Percentiles rank a stretch among this genome's conserved stretches.
Conservation (phyloP, 257 asterid genomes). For the Lycium barbarum region DNA sequence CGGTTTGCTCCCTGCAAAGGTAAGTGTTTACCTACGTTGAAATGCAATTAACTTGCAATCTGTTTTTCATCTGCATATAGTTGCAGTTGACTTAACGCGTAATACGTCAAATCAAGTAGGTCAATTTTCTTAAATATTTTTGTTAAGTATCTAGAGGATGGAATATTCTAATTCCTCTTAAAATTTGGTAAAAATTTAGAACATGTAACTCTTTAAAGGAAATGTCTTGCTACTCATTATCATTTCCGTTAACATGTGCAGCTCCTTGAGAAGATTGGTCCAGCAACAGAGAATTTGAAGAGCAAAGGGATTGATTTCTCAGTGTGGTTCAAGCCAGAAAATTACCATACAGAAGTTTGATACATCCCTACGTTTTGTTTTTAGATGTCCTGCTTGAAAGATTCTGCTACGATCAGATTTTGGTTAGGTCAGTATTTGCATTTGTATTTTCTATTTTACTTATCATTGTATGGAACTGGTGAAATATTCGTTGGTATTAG, state of each 20-base stretch:
- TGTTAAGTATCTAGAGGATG: background rate
- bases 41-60: background rate
- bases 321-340: constrained; percentile 91
- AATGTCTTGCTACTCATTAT: background rate
- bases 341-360: constrained; percentile 71
- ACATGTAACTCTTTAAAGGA: background rate
- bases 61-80: background rate
- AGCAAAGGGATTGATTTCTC: constrained; percentile 82
- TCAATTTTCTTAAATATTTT: background rate
- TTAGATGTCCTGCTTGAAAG: constrained; percentile 5
- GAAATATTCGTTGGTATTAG: background rate
- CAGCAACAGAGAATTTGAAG: constrained; percentile 86
- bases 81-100: background rate
- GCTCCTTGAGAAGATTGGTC: constrained; percentile 94
- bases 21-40: constrained; percentile 35
- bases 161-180: background rate
- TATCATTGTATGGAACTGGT: background rate
- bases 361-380: background rate
- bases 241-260: constrained; percentile 44
- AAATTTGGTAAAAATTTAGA: background rate
- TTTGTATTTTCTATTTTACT: constrained; percentile 25
- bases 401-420: constrained; percentile 16
- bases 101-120: background rate
- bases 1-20: constrained; percentile 84
- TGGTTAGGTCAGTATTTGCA: constrained; percentile 11